phyloP scores from a whole-genome alignment of 352 stramenopile species.

The Globisporangium mamillatum region DNA sequence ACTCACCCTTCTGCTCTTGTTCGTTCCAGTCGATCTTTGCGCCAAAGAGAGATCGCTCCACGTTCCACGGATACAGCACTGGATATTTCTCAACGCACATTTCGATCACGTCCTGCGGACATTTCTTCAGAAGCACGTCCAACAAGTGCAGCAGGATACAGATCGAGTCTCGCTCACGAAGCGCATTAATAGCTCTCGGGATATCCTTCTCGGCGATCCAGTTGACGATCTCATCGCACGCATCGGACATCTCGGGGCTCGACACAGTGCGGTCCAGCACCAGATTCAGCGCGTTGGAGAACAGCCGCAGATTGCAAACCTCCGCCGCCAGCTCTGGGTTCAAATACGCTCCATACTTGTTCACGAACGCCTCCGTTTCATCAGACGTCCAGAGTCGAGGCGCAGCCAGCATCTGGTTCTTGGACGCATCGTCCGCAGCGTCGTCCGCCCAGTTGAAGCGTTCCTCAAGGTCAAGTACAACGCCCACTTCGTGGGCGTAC shows the following conservation, averaged over 20 bases:
- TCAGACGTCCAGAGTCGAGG: conserved; percentile 27
- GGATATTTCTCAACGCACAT: conserved; percentile 73
- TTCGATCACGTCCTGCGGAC: conserved; percentile 60
- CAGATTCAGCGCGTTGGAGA: conserved; percentile 58
- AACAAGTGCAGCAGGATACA: conserved; percentile 76
- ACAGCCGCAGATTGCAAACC: conserved; percentile 69
- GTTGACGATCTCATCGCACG: conserved; percentile 76
- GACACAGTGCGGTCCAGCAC: conserved; percentile 79
- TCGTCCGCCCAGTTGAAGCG: conserved; percentile 28
- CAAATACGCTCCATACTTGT: conserved; percentile 83
- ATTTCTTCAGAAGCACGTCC: conserved; percentile 82
- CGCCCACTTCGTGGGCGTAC: conserved; percentile 72
- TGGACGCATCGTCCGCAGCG: conserved; percentile 10
- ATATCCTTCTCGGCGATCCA: conserved; percentile 70
- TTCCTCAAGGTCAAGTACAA: conserved; percentile 39
- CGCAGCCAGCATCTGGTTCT: conserved; percentile 13
- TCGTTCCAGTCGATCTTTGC: conserved; percentile 37
- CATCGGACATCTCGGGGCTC: conserved; percentile 73
- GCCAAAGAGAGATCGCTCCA: conserved; percentile 77
- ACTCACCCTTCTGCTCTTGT: conserved; percentile 26
- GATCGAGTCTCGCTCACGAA: conserved; percentile 61
- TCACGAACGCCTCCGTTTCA: conserved; percentile 71
- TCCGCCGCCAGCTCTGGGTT: conserved; percentile 81
- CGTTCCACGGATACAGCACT: conserved; percentile 74
- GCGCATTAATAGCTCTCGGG: conserved; percentile 35